phyloP scores from a whole-genome alignment of 768 basidiomycete genomes.

The Tephrocybe sp. region DNA sequence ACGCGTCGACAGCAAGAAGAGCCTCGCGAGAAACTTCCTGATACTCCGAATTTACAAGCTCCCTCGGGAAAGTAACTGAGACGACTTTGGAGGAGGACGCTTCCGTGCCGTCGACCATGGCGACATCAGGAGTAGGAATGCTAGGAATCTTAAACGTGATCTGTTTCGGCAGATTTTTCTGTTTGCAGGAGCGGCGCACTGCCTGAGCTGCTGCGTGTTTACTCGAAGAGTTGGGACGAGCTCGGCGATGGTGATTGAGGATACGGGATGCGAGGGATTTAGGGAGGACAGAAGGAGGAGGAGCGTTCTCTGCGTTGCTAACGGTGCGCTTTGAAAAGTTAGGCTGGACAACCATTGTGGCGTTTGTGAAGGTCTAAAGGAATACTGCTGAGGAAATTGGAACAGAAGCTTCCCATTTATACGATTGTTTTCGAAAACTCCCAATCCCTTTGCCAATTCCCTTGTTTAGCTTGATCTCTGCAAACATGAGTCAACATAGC shows the following conservation, averaged over 20 bases:
- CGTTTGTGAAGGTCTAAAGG: neutral
- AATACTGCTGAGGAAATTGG: neutral
- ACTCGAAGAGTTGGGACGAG: conserved; percentile 24
- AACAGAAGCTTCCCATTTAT: neutral
- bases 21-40: conserved; percentile 43
- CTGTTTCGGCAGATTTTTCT: conserved; percentile 19
- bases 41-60: conserved; percentile 50
- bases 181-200: conserved; percentile 28
- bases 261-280: conserved; percentile 20
- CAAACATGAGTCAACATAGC: neutral
- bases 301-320: conserved; percentile 30
- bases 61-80: conserved; percentile 43
- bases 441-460: neutral
- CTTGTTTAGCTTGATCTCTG: neutral
- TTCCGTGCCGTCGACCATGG: conserved; percentile 27
- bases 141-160: conserved; percentile 25
- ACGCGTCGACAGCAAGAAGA: conserved; percentile 48
- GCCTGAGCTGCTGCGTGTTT: conserved; percentile 36
- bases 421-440: neutral
- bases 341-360: conserved; percentile 26
- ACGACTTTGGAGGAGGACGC: conserved; percentile 24
- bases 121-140: conserved; percentile 25
- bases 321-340: conserved; percentile 18
- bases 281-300: conserved; percentile 22
- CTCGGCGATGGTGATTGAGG: conserved; percentile 34